Base-by-base conservation (phyloP, 2,329 filamentous ascomycete species). In the Plectosphaerella cucumerina region DNA sequence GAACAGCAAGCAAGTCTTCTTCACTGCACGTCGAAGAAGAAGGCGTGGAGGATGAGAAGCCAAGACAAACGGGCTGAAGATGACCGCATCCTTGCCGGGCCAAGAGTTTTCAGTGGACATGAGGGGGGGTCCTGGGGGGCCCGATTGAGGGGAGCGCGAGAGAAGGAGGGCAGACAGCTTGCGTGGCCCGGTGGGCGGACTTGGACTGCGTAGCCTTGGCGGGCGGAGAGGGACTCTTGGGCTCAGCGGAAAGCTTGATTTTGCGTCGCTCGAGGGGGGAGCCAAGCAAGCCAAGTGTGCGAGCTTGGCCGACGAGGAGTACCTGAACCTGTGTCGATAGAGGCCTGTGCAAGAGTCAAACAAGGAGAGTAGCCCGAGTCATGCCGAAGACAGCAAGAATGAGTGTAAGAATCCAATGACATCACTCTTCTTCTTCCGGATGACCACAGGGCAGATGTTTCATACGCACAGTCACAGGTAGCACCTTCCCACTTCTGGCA, bases 151-250 rank as follows among this genome's bases (percentile, higher is more conserved):
- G 17, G 18, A 31, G 33, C n/a, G n/a, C n/a, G n/a, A n/a, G n/a
- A n/a, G n/a, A n/a, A n/a, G 33, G 45, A 23, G 37, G 45, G 17
- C 26, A 31, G 18, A 22, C 10, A 31, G 41, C 41, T 50, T 50
- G 48, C 48, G 41, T 37, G 48, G 48, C 48, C 47, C 26, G 34
- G 48, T 48, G 47, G 47, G 47, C 47, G 47, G 47, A 33, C 47
- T 48, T 33, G 47, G 35, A 48, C 15, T 21, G 41, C 35, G n/a
- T 14, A 42, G 21, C 12, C 41, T 50, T 50, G 48, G 48, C 48
- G 48, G 48, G 48, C 48, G 51, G 53, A 49, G 48, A 53, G 48
- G 47, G 31, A 53, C 48, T 43, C 54, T 56, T 44, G 54, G 54
- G 51, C 50, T 41, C 44, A 52, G 54, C 51, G 51, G 26, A 47